Evolutionary conservation across 2,329 filamentous ascomycete genomes (phyloP).

Genomic region (Fusarium scirpi): DNA sequence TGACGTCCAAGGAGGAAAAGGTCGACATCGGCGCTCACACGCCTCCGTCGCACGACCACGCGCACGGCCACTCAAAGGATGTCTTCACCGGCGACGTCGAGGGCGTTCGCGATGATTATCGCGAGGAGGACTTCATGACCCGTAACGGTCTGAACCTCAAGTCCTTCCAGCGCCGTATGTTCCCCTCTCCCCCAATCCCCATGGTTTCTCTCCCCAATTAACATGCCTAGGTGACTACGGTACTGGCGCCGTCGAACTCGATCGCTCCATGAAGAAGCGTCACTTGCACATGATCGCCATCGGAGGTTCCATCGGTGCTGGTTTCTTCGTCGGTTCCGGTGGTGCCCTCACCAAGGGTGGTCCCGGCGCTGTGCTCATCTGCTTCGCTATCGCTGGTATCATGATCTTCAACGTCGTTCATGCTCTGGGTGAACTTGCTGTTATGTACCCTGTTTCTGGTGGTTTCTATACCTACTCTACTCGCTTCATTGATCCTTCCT

Average conservation of each 20-base stretch:
- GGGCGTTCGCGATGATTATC: constrained; percentile 38
- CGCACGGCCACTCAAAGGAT: constrained; percentile 23
- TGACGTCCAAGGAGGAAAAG: constrained; percentile 44
- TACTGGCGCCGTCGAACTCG: constrained; percentile 51
- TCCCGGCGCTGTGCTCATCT: constrained; percentile 59
- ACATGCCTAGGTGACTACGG: constrained; percentile 40
- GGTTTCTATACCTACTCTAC: constrained; percentile 72
- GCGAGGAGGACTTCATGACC: constrained; percentile 46
- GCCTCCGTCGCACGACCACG: constrained; percentile 25
- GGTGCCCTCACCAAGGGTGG: constrained; percentile 64
- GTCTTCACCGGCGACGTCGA: background rate
- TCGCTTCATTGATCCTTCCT: constrained; percentile 72
- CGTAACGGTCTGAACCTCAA: constrained; percentile 46
- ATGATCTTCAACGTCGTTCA: constrained; percentile 73
- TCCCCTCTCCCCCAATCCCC: too few relatives aligned
- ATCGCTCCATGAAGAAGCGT: constrained; percentile 65
- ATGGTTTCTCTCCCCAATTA: too few relatives aligned
- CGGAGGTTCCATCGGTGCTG: constrained; percentile 71
- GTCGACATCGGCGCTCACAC: constrained; percentile 30
- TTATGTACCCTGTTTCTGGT: constrained; percentile 72
- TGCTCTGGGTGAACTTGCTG: constrained; percentile 70
- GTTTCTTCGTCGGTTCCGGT: constrained; percentile 72
- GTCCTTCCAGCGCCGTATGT: constrained; percentile 43
- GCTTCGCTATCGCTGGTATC: constrained; percentile 67
- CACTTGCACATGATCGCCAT: constrained; percentile 74